Evolutionary conservation across 495 filamentous ascomycete species (phyloP).

Genomic region (Pseudotulostoma volvatum): DNA sequence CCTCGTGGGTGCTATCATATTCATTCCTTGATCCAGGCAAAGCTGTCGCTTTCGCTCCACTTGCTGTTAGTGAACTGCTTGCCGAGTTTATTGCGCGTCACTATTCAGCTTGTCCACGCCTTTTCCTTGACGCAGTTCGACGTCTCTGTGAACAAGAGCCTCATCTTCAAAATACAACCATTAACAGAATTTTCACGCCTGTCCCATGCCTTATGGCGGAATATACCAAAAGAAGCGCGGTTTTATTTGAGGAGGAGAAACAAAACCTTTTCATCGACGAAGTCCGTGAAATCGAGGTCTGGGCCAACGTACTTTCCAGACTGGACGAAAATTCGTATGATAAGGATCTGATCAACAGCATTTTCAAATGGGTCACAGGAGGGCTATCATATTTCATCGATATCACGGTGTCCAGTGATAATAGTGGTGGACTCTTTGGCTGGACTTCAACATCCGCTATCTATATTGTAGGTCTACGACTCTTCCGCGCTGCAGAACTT

Average conservation of each 20-base stretch:
- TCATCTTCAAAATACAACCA: constrained; percentile 1
- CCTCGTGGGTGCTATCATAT: constrained; percentile 28
- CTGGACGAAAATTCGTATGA: constrained; percentile 14
- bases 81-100: constrained; percentile 22
- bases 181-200: constrained; percentile 8
- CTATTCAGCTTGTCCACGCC: constrained; percentile 20
- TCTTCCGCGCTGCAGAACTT: constrained; percentile 26
- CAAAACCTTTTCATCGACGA: constrained; percentile 82
- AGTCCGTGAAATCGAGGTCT: constrained; percentile 48
- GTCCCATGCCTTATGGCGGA: constrained; percentile 31
- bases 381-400: constrained; percentile 35
- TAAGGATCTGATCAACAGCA: constrained; percentile 10
- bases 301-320: constrained; percentile 34
- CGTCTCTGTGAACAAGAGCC: constrained; percentile 10
- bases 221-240: constrained; percentile 43
- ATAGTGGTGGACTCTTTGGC: constrained; percentile 31
- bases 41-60: constrained; percentile 22
- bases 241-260: constrained; percentile 75
- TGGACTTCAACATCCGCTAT: constrained; percentile 58
- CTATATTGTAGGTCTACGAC: constrained; percentile 47
- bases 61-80: constrained; percentile 33
- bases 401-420: constrained; percentile 8
- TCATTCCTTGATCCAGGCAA: constrained; percentile 16
- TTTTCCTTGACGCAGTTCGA: constrained; percentile 16
- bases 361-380: constrained; percentile 38